These are phyloP conservation scores for Syzygium aromaticum DNA, from an alignment of 345 rosid species.

Conservation along the genomic window DNA sequence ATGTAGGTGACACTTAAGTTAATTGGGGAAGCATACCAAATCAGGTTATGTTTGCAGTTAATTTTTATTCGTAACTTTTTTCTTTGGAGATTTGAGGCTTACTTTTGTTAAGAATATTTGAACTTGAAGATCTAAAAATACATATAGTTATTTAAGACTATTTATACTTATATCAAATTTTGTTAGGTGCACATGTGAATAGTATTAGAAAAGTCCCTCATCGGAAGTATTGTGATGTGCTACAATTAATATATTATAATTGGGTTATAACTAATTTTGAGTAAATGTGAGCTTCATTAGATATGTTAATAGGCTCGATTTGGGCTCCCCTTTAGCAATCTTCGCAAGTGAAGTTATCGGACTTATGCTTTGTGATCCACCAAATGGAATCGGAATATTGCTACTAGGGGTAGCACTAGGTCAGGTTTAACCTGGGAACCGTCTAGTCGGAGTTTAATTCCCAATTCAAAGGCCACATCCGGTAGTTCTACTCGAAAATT, in stretches of 20 bases:
- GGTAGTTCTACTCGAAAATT: not conserved
- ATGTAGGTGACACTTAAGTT: not conserved
- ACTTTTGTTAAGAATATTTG: not conserved
- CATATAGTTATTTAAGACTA: not conserved
- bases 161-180: not conserved
- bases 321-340: not conserved
- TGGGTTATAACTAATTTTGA: too few relatives aligned
- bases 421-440: not conserved
- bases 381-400: not conserved
- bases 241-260: rapidly evolving
- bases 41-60: not conserved
- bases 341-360: not conserved
- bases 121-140: not conserved
- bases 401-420: not conserved
- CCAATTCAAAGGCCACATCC: not conserved
- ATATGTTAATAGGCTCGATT: not conserved
- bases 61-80: not conserved
- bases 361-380: not conserved
- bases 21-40: not conserved
- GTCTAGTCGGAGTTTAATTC: not conserved
- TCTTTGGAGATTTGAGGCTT: not conserved
- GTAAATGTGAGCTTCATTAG: not conserved
- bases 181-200: rapidly evolving
- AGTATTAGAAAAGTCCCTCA: not conserved
- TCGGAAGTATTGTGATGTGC: not conserved